A percentile compares a stretch with the other conserved stretches of the same genome.
These are phyloP conservation scores for Ascochyta viciae-villosae DNA, from an alignment of 2,329 filamentous ascomycete species.

Conservation along the genomic window DNA sequence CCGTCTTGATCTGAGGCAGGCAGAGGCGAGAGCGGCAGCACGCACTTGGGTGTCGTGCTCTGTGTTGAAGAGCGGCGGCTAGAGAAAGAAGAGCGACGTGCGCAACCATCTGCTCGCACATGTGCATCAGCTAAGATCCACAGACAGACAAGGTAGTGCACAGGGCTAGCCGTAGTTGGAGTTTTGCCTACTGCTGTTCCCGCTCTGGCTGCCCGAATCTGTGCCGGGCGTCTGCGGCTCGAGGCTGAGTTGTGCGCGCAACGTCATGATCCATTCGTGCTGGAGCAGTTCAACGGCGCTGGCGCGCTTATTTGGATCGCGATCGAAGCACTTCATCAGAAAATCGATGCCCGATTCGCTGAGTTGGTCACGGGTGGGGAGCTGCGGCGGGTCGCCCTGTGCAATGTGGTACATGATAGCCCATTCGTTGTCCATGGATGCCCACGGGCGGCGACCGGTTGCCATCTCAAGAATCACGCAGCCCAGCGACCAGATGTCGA, in stretches of 20 bases:
- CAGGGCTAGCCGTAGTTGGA: slow-evolving; percentile 39
- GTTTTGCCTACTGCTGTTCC: slow-evolving; percentile 43
- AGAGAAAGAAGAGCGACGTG: neutral
- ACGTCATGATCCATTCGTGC: slow-evolving; percentile 80
- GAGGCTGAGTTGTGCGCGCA: slow-evolving; percentile 55
- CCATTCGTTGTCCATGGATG: slow-evolving; percentile 97
- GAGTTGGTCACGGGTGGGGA: slow-evolving; percentile 83
- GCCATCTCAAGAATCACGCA: slow-evolving; percentile 98
- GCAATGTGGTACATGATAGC: slow-evolving; percentile 99
- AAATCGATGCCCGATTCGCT: slow-evolving; percentile 88
- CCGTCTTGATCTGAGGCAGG: neutral
- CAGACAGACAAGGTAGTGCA: neutral
- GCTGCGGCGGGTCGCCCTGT: slow-evolving; percentile 88
- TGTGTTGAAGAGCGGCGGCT: neutral
- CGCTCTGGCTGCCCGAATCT: slow-evolving; percentile 31
- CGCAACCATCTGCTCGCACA: neutral
- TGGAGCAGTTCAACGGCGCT: slow-evolving; percentile 89
- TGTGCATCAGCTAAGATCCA: neutral
- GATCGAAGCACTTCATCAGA: slow-evolving; percentile 81
- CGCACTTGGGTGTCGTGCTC: neutral
- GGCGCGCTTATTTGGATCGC: slow-evolving; percentile 79
- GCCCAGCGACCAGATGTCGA: slow-evolving; percentile 95
- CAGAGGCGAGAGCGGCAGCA: neutral
- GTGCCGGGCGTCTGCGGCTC: slow-evolving; percentile 55
- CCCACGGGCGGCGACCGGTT: slow-evolving; percentile 92